Evolutionary conservation across 129 eudicot genomes (phyloP).

Genomic region (Lactuca sativa): DNA sequence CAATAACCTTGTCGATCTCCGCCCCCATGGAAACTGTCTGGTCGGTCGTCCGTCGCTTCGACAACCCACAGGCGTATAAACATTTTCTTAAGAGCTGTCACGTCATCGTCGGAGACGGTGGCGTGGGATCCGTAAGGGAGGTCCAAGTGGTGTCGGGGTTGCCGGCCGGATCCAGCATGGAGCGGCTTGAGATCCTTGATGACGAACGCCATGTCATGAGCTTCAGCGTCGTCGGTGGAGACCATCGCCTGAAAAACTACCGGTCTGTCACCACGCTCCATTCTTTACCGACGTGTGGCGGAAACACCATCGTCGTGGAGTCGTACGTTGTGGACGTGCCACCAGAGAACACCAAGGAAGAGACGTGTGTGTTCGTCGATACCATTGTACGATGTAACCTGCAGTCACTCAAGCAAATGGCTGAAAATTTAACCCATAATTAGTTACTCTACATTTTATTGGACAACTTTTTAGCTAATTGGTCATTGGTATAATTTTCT

Average conservation of each 20-base stretch:
- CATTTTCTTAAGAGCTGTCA: conserved; percentile 75
- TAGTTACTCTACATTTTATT: neutral
- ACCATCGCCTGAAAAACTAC: conserved; percentile 74
- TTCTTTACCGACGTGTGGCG: conserved; percentile 27
- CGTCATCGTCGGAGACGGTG: conserved; percentile 66
- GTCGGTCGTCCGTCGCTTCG: conserved; percentile 71
- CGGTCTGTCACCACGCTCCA: conserved; percentile 78
- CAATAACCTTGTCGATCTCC: conserved; percentile 50
- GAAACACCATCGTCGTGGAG: conserved; percentile 74
- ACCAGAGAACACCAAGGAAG: conserved; percentile 74
- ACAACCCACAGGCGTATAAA: conserved; percentile 76
- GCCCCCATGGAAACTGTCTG: conserved; percentile 70
- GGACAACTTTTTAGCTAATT: neutral
- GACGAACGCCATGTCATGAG: conserved; percentile 74
- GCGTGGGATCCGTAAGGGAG: conserved; percentile 70
- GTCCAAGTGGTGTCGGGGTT: conserved; percentile 79
- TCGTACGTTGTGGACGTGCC: conserved; percentile 90
- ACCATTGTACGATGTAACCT: conserved; percentile 78
- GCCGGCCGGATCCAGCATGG: conserved; percentile 75
- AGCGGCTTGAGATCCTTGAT: conserved; percentile 77
- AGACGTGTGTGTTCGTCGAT: conserved; percentile 76
- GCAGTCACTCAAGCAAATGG: conserved; percentile 65
- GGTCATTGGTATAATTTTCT: neutral
- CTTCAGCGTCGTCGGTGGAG: conserved; percentile 77
- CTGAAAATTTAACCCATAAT: conserved; percentile 42